phyloP scores from a whole-genome alignment of 441 rosid species.

The Populus trichocarpa region DNA sequence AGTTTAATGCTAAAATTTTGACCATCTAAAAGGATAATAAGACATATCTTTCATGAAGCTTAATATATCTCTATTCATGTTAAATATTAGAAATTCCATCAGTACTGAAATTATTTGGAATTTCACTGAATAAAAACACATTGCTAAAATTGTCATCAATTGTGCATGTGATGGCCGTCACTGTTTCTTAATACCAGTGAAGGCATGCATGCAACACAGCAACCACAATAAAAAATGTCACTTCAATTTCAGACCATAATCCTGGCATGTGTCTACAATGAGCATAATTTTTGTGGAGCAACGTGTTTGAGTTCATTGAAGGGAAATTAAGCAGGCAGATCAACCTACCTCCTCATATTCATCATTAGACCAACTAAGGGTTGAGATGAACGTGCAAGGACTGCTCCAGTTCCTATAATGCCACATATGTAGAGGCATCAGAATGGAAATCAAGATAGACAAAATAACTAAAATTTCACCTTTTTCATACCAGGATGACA shows the following conservation, averaged over 20 bases:
- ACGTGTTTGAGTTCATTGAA: not conserved
- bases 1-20: not conserved
- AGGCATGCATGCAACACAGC: not conserved
- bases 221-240: not conserved
- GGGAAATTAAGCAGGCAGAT: constrained; percentile 17
- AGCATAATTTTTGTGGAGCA: not conserved
- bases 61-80: not conserved
- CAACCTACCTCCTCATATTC: constrained; percentile 88
- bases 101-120: not conserved
- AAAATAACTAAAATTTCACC: constrained; percentile 12
- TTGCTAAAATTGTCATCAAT: not conserved
- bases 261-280: not conserved
- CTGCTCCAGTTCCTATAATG: constrained; percentile 79
- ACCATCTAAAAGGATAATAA: not conserved
- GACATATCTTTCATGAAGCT: not conserved
- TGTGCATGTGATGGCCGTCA: not conserved
- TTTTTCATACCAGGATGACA: constrained; percentile 79
- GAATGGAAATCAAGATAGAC: constrained; percentile 1
- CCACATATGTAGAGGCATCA: constrained; percentile 10
- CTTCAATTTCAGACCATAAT: not conserved
- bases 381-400: constrained; percentile 97
- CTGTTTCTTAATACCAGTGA: not conserved
- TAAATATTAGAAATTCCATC: not conserved
- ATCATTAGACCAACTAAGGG: constrained; percentile 97
- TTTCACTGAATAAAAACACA: not conserved